Evolutionary conservation across 2,329 filamentous ascomycete genomes (phyloP), one percentile per base, ranked within the genome.

Genomic region (Celoporthe dispersa): DNA sequence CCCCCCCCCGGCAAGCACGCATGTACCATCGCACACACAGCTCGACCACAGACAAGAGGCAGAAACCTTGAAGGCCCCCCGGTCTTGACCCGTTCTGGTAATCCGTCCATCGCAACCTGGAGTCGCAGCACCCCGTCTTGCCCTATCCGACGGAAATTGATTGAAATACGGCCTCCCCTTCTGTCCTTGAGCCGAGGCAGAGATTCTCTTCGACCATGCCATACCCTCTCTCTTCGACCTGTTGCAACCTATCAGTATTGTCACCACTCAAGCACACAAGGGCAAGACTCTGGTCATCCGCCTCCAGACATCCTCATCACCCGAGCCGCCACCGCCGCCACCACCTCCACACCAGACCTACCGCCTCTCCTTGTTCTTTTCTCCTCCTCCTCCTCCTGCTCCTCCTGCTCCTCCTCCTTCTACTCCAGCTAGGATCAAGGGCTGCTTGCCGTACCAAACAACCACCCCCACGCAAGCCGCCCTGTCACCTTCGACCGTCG

Each of bases 401-500:
- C n/a, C 19, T 62, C 35, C 12, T 48, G 37, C 4, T 12, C 44
- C 33, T 44, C 60, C 37, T 44, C 35, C 35, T 22, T 9, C 37
- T 39, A 31, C 7, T 44, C 37, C 16, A 64, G 64, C 55, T 70
- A 70, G 68, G 70, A 64, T 31, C 59, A 60, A 62, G 68, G 70
- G 68, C 68, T 55, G 68, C 70, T 64, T 72, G 70, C 70, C 51
- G 48, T 37, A 37, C 16, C 44, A 35, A 6, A 66, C 28, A 53
- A 60, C 53, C 53, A 62, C 35, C 62, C 67, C 65, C 53, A 70
- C 65, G 68, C 70, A 70, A 67, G 70, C 70, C 69, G 70, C 70
- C 70, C 70, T 53, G 62, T 39, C 55, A 57, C 25, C 25, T 53
- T 35, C 53, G 37, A 19, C 59, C 48, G 44, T 48, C 25, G 25